A percentile compares a stretch with the other conserved stretches of the same genome.
These are phyloP conservation scores for Metroxylon sagu DNA, from an alignment of 176 grass and related monocot genomes.

Conservation along the genomic window DNA sequence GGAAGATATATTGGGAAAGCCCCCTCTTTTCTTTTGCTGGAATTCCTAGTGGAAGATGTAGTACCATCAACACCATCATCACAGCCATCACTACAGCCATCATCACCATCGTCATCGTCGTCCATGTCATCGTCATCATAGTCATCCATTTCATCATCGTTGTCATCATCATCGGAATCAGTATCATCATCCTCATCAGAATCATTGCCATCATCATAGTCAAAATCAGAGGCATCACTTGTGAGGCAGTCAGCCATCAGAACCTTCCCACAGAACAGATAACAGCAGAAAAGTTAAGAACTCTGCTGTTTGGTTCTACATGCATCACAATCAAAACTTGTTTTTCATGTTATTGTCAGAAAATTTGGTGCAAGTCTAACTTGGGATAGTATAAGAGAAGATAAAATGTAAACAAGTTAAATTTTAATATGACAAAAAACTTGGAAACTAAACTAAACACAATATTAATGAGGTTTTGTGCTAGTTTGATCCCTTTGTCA, in stretches of 20 bases:
- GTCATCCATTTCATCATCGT: neutral
- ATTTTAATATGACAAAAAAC: too few relatives aligned
- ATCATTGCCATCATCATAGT: neutral
- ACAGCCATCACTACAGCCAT: neutral
- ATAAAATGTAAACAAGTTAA: too few relatives aligned
- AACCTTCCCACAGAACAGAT: neutral
- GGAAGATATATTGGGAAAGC: too few relatives aligned
- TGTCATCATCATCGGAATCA: neutral
- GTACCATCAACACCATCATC: neutral
- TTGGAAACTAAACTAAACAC: too few relatives aligned
- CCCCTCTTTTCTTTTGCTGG: too few relatives aligned
- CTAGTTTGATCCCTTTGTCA: too few relatives aligned
- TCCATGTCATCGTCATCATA: neutral
- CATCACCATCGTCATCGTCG: neutral
- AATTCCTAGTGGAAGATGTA: too few relatives aligned
- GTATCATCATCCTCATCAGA: constrained; percentile 5
- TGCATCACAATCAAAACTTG: constrained; percentile 1
- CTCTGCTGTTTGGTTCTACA: neutral
- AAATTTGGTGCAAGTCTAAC: too few relatives aligned
- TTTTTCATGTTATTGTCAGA: too few relatives aligned
- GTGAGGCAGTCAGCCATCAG: neutral
- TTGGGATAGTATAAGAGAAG: too few relatives aligned
- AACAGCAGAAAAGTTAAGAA: neutral
- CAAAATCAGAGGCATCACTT: constrained; percentile 4
- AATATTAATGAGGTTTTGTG: too few relatives aligned